These are phyloP conservation scores for Deuterostichococcus epilithicus DNA, from an alignment of 139 green algal genomes.

Conservation along the genomic window DNA sequence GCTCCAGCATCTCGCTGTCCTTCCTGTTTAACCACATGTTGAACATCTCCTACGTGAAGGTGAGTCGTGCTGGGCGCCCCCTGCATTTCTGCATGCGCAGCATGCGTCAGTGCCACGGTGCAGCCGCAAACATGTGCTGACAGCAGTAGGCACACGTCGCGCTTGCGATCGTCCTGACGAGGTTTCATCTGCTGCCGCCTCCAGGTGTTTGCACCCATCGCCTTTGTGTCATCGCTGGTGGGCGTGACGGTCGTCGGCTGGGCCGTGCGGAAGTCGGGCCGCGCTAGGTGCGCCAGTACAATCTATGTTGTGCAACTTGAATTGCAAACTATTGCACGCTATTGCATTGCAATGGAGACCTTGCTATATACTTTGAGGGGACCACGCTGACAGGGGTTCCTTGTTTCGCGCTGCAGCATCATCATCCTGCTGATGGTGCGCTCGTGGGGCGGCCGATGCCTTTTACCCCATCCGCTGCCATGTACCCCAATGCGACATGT, in stretches of 20 bases:
- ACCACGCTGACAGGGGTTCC: too few relatives aligned
- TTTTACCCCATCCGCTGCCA: background rate
- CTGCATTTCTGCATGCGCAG: background rate
- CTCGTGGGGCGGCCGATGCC: too few relatives aligned
- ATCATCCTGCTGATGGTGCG: background rate
- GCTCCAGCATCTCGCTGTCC: constrained; percentile 15
- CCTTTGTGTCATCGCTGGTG: constrained; percentile 20
- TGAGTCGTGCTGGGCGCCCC: background rate
- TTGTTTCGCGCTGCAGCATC: background rate
- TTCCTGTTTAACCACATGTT: constrained; percentile 19
- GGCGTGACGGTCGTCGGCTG: constrained; percentile 18
- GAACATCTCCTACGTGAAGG: constrained; percentile 11
- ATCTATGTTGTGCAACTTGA: background rate
- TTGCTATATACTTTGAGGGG: background rate
- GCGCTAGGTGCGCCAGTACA: background rate
- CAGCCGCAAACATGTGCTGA: background rate
- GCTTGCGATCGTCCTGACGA: too few relatives aligned
- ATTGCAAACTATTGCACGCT: background rate
- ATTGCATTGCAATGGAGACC: background rate
- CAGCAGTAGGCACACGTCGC: too few relatives aligned
- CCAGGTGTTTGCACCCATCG: constrained; percentile 19
- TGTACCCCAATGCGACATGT: background rate
- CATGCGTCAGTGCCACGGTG: background rate
- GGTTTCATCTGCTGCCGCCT: too few relatives aligned
- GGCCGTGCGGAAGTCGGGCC: constrained; percentile 1